phyloP scores from a whole-genome alignment of 495 filamentous ascomycete species.

The Penicillium pulvis region DNA sequence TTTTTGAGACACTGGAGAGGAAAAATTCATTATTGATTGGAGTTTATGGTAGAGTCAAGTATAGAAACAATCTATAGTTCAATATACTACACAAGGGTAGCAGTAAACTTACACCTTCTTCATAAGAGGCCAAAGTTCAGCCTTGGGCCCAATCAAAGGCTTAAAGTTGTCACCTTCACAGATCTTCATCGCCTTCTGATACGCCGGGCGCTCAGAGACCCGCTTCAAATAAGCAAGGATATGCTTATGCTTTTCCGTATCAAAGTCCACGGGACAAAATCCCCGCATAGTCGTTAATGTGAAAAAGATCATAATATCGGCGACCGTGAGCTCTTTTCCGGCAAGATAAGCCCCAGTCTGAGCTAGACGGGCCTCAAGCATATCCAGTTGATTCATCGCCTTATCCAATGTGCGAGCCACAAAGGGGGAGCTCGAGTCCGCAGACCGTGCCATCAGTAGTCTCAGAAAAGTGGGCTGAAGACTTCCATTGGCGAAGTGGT shows the following conservation, averaged over 20 bases:
- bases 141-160: constrained; percentile 22
- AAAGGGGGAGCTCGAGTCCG: constrained; percentile 18
- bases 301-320: constrained; percentile 61
- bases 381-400: constrained; percentile 28
- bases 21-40: not conserved
- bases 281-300: constrained; percentile 57
- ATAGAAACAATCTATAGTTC: not conserved
- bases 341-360: constrained; percentile 55
- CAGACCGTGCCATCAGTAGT: constrained; percentile 17
- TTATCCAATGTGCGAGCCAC: constrained; percentile 8
- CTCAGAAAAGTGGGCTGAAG: constrained; percentile 45
- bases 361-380: constrained; percentile 47
- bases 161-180: constrained; percentile 38
- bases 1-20: not conserved
- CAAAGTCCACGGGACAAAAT: constrained; percentile 43
- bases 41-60: not conserved
- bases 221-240: constrained; percentile 29
- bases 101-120: constrained; percentile 1
- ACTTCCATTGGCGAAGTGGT: constrained; percentile 60
- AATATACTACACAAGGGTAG: not conserved
- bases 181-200: constrained; percentile 31
- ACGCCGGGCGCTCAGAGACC: constrained; percentile 29
- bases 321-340: constrained; percentile 59
- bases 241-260: constrained; percentile 28
- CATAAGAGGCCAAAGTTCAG: constrained; percentile 14